Evolutionary conservation across 176 grass and related monocot species (phyloP).

Genomic region (Cymbopogon citratus): DNA sequence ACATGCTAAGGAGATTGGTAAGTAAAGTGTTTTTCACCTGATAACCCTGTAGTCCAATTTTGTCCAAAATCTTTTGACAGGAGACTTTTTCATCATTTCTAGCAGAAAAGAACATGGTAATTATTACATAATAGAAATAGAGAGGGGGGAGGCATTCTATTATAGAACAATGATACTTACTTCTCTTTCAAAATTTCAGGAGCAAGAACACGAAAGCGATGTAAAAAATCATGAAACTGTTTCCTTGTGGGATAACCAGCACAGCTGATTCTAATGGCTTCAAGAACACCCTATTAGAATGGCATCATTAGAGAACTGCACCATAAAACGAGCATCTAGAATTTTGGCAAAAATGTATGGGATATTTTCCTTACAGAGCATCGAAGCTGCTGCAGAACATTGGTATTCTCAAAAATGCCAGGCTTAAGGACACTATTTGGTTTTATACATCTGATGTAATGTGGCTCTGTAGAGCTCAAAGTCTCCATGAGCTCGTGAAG

Average conservation of each 20-base stretch:
- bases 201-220: constrained; percentile 88
- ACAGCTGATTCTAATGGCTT: constrained; percentile 98
- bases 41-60: constrained; percentile 76
- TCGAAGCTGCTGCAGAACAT: constrained; percentile 88
- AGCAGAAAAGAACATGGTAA: constrained; percentile 29
- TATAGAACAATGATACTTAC: constrained; percentile 40
- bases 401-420: constrained; percentile 80
- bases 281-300: constrained; percentile 82
- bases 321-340: not conserved
- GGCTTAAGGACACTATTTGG: constrained; percentile 97
- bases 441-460: constrained; percentile 99
- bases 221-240: constrained; percentile 85
- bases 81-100: constrained; percentile 77
- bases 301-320: not conserved
- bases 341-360: not conserved
- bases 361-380: constrained; percentile 68
- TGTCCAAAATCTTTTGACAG: constrained; percentile 89
- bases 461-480: constrained; percentile 84
- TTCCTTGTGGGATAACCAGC: constrained; percentile 98
- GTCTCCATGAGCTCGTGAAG: constrained; percentile 94
- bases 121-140: constrained; percentile 15
- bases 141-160: not conserved
- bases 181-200: constrained; percentile 85
- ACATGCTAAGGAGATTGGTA: not conserved
- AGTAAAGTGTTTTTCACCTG: constrained; percentile 55